A percentile compares a stretch with the other conserved stretches of the same genome.
Conservation (phyloP, 805 yeast genomes). For the Clavispora carvajalis region DNA sequence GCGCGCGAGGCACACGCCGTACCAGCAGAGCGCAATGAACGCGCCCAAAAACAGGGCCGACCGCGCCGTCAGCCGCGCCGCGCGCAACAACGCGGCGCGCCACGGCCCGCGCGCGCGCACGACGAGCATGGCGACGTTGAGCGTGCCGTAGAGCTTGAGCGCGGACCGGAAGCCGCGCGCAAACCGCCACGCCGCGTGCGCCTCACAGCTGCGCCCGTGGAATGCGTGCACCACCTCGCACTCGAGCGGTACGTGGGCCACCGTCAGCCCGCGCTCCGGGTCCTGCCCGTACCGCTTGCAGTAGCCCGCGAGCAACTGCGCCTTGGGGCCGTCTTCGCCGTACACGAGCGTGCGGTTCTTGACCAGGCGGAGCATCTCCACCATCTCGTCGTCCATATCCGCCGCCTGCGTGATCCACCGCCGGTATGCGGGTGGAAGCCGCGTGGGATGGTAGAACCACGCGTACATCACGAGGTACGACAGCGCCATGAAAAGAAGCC, state of each 20-base stretch:
- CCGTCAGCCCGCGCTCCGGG: constrained; percentile 25
- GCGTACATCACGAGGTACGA: constrained; percentile 31
- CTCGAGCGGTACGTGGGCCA: constrained; percentile 26
- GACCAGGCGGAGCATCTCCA: constrained; percentile 26
- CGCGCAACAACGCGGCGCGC: constrained; percentile 18
- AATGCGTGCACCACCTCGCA: constrained; percentile 41
- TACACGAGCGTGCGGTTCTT: constrained; percentile 27
- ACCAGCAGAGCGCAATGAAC: constrained; percentile 42
- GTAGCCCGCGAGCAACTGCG: constrained; percentile 25
- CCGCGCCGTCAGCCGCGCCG: constrained; percentile 31
- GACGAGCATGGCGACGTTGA: constrained; percentile 28
- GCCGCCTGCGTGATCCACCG: constrained; percentile 48
- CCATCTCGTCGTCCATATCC: constrained; percentile 38
- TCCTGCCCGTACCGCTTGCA: constrained; percentile 31
- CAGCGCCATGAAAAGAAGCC: constrained; percentile 23
- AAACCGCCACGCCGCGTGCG: constrained; percentile 44
- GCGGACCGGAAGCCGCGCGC: constrained; percentile 38
- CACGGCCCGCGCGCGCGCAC: constrained; percentile 16
- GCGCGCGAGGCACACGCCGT: constrained; percentile 41
- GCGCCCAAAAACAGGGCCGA: constrained; percentile 41
- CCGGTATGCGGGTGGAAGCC: constrained; percentile 39
- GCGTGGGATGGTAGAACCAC: constrained; percentile 36
- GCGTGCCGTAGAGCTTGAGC: constrained; percentile 35
- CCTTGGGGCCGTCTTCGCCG: constrained; percentile 26
- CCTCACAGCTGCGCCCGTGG: constrained; percentile 35